phyloP scores from a whole-genome alignment of 352 stramenopile species.

The Phytophthora brassicae region DNA sequence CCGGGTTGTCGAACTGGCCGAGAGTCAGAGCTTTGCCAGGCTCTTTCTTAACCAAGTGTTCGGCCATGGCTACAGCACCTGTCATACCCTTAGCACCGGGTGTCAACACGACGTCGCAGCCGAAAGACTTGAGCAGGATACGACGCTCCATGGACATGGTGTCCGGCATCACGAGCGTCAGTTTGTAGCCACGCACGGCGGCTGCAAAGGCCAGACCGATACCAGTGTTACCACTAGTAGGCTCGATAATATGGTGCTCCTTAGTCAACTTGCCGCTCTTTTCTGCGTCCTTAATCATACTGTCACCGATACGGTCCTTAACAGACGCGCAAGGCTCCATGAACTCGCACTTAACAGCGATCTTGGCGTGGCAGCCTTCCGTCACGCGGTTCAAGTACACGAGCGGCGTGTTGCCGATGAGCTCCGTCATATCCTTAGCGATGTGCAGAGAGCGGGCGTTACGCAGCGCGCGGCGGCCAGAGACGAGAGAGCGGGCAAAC shows the following conservation, averaged over 20 bases:
- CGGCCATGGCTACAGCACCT: conserved; percentile 23
- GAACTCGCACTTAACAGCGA: conserved; percentile 90
- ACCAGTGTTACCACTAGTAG: conserved; percentile 46
- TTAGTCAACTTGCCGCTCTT: conserved; percentile 54
- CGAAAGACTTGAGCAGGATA: conserved; percentile 20
- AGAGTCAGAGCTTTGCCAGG: conserved; percentile 14
- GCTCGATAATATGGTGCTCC: conserved; percentile 88
- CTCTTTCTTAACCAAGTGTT: conserved; percentile 20
- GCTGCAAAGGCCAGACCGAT: conserved; percentile 15
- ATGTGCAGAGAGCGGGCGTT: conserved; percentile 71
- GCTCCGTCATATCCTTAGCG: conserved; percentile 92
- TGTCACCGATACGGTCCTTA: conserved; percentile 86
- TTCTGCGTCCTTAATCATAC: conserved; percentile 85
- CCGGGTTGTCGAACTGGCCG: conserved; percentile 22
- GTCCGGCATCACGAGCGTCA: conserved; percentile 24
- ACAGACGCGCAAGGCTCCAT: conserved; percentile 88
- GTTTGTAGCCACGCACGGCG: conserved; percentile 22
- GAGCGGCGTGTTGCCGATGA: conserved; percentile 95
- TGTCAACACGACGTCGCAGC: conserved; percentile 39
- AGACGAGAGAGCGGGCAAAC: conserved; percentile 27
- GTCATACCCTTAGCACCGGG: conserved; percentile 36
- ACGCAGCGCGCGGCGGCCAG: conserved; percentile 20
- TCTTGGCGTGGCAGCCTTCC: conserved; percentile 77
- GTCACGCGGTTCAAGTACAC: conserved; percentile 91
- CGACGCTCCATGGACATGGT: conserved; percentile 25